Evolutionary conservation across 768 basidiomycete species (phyloP), one percentile per base, ranked within the genome.

Genomic region (Phaffia tasmanica): DNA sequence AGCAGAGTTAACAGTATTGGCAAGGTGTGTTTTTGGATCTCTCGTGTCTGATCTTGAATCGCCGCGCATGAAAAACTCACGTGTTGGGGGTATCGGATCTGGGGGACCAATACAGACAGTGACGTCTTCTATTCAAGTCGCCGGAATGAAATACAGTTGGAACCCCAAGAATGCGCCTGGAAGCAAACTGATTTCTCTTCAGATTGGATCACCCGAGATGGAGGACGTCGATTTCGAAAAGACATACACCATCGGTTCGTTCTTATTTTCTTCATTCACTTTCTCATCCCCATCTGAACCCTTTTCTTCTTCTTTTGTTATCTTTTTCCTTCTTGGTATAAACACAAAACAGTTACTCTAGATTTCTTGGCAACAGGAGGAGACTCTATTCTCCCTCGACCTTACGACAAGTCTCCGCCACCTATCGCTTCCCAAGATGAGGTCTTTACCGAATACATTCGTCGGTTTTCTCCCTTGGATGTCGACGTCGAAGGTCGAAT

Each of bases 101-200:
- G 57, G 18, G 54, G 35, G 1, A 21, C 29, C 54, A 75, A 68
- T 71, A 29, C 56, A 70, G 56, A 60, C 70, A 15, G 77, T 80
- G 32, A 78, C 79, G 11, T 79, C 77, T 51, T 80, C 78, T 66
- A 75, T 79, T 4, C 80, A 81, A 32, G 23, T 67, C 66, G 50
- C 55, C 21, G 66, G 57, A 27, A 48, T 67, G 23, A 51, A 54
- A 30, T 70, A 74, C 57, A 56, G 69, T 18, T 75, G 68, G 66
- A 70, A 72, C 51, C 71, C 73, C 0, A 68, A 68, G 32, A 71
- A 73, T 49, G 30, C 70, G 25, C 58, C 46, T 18, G 72, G 72
- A 23, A 59, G 67, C 29, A 69, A 72, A 19, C 69, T 75, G 49
- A 71, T 73, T 53, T 69, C 70, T 29, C 66, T 74, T 54, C 55